A percentile compares a stretch with the other conserved stretches of the same genome.
These are phyloP conservation scores for Chytriomyces confervae DNA, from an alignment of 192 early-diverging fungal genomes.

Conservation along the genomic window DNA sequence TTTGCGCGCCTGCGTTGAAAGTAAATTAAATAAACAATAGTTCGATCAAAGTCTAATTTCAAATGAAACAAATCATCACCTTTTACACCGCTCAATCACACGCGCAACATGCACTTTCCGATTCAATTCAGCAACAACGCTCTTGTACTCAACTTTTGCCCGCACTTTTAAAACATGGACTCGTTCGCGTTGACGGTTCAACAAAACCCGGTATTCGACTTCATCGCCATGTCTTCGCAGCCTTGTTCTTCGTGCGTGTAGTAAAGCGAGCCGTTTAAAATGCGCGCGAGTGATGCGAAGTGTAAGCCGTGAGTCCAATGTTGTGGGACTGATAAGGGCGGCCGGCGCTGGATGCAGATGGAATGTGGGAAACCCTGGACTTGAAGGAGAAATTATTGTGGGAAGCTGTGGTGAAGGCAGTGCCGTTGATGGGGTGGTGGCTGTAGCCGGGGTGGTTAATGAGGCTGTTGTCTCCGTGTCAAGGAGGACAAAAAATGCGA, in stretches of 20 bases:
- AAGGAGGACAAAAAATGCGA: constrained; percentile 5
- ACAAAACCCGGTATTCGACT: constrained; percentile 42
- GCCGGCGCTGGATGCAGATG: neutral
- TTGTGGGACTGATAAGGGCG: neutral
- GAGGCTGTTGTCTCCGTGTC: neutral
- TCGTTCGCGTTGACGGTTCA: constrained; percentile 47
- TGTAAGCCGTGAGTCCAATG: neutral
- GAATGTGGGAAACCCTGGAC: constrained; percentile 6
- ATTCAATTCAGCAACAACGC: constrained; percentile 48
- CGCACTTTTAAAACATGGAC: constrained; percentile 40
- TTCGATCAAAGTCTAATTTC: no score
- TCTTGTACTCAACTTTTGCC: constrained; percentile 49
- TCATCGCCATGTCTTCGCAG: constrained; percentile 39
- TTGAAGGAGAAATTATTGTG: constrained; percentile 5
- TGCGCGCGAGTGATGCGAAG: constrained; percentile 18
- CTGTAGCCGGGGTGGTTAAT: neutral
- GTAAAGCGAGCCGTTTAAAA: neutral
- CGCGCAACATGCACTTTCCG: constrained; percentile 42
- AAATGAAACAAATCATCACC: constrained; percentile 46
- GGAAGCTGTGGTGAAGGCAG: neutral
- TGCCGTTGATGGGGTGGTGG: neutral
- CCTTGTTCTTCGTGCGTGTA: constrained; percentile 39
- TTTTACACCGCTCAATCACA: constrained; percentile 43
- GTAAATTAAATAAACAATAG: constrained; percentile 24
- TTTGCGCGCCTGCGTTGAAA: neutral